Evolutionary conservation across 78 protist species (phyloP).

Genomic region (Dictyostelium discoideum): DNA sequence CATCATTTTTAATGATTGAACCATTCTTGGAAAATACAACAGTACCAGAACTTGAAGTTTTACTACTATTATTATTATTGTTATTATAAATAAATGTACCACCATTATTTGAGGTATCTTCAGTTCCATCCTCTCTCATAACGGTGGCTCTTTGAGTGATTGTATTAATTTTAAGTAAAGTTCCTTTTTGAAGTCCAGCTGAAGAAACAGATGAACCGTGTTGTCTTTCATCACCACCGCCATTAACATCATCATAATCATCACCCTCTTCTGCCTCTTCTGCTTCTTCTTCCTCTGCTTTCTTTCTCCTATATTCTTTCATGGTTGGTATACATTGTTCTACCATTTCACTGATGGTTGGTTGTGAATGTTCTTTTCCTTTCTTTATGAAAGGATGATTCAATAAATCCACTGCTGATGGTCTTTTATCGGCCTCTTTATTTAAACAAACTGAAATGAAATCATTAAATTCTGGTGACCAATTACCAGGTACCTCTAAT

Average conservation of each 20-base stretch:
- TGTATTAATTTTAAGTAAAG: conserved; percentile 50
- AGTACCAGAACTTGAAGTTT: conserved; percentile 17
- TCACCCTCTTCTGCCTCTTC: conserved; percentile 11
- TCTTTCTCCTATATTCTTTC: conserved; percentile 56
- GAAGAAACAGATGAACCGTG: neutral
- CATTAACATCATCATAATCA: neutral
- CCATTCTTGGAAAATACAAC: conserved; percentile 48
- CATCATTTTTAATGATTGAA: neutral
- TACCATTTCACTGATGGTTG: conserved; percentile 44
- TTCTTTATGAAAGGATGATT: conserved; percentile 50
- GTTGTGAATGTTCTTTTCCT: conserved; percentile 13
- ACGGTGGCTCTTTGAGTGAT: conserved; percentile 60
- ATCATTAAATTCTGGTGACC: conserved; percentile 78
- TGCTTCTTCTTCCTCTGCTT: conserved; percentile 62
- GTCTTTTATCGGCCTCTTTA: conserved; percentile 73
- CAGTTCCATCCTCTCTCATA: neutral
- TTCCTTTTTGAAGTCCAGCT: conserved; percentile 50
- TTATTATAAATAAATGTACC: conserved; percentile 42
- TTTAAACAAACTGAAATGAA: conserved; percentile 56
- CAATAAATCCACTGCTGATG: conserved; percentile 45
- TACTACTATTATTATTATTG: neutral
- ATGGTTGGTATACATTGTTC: conserved; percentile 55
- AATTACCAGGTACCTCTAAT: conserved; percentile 43
- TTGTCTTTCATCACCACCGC: neutral
- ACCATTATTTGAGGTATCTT: conserved; percentile 10